Evolutionary conservation across 2,329 filamentous ascomycete genomes (phyloP), one percentile per base, ranked within the genome.

Genomic region (Fusarium liriodendri): DNA sequence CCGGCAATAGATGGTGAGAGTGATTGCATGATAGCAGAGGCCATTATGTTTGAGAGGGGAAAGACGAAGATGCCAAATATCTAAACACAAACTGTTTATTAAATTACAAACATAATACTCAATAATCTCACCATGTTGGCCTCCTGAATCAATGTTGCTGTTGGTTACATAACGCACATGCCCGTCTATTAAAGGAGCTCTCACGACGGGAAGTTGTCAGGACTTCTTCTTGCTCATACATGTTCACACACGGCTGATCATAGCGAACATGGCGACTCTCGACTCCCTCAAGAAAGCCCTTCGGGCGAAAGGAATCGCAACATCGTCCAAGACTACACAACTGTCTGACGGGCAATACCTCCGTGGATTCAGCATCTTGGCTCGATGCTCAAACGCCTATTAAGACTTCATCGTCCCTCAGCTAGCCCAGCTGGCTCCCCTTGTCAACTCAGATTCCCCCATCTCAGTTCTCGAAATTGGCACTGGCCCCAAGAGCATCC

Each of bases 381-480:
- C 78, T 50, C 65, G 79, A 38, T 83, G 78, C 67, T 83, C 80
- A 81, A 71, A 25, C 22, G 83, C 74, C 0, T 89, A 90, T 78
- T 72, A 83, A 76, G 78, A 86, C 58, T 91, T 90, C 78, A 85
- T 90, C 35, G 80, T 86, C 50, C 87, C 88, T 55, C 84, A 88
- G 47, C 79, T 91, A 6, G 80, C 81, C 59, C 75, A 79, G 0
- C 73, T 91, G 3, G 58, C 64, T 1, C 74, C 83, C 64, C 80
- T 89, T 22, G 22, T 22, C 72, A 75, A 80, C 38, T 85, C 85
- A 7, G 83, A 82, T 33, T 59, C 7, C 29, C 55, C 75, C 14
- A 79, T 91, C 69, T 90, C 89, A 5, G 84, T 87, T 18, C 82
- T 92, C 7, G 90, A 92, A 74, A 87, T 92, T 59, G 89, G 89